phyloP scores from a whole-genome alignment of 352 stramenopile genomes.

The Phytophthora ohioensis region DNA sequence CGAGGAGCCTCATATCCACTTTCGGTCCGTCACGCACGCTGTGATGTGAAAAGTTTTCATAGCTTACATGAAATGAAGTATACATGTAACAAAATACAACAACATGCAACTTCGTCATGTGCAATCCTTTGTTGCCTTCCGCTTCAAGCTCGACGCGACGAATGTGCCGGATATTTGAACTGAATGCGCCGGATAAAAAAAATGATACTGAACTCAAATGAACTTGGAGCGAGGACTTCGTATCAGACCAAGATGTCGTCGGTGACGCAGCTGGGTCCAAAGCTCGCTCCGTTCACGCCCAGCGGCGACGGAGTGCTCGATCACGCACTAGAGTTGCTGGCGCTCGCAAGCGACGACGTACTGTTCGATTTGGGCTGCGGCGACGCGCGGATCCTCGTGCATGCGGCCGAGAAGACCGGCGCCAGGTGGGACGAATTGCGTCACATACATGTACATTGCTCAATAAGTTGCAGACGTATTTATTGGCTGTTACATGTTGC shows the following conservation, averaged over 20 bases:
- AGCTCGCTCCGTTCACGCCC: conserved; percentile 86
- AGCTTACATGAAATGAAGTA: conserved; percentile 37
- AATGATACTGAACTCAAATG: conserved; percentile 26
- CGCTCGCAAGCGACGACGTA: conserved; percentile 59
- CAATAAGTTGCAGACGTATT: not conserved
- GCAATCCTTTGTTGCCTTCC: not conserved
- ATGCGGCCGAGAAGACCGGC: conserved; percentile 57
- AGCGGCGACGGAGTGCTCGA: conserved; percentile 72
- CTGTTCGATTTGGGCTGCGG: conserved; percentile 85
- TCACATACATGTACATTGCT: not conserved
- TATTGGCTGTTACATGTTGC: not conserved
- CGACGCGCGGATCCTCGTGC: conserved; percentile 76
- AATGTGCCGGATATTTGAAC: conserved; percentile 13
- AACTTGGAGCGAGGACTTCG: conserved; percentile 4
- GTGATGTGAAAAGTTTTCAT: conserved; percentile 25
- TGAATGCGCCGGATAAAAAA: conserved; percentile 18
- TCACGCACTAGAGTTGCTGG: conserved; percentile 71
- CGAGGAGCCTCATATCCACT: conserved; percentile 8
- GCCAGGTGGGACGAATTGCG: conserved; percentile 40
- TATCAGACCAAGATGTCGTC: conserved; percentile 19
- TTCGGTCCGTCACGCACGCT: not conserved
- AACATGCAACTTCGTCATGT: conserved; percentile 18
- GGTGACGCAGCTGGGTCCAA: conserved; percentile 41
- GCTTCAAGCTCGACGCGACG: conserved; percentile 23
- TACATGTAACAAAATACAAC: conserved; percentile 24